phyloP scores from a whole-genome alignment of 257 asterid species.

The Scutellaria barbata region DNA sequence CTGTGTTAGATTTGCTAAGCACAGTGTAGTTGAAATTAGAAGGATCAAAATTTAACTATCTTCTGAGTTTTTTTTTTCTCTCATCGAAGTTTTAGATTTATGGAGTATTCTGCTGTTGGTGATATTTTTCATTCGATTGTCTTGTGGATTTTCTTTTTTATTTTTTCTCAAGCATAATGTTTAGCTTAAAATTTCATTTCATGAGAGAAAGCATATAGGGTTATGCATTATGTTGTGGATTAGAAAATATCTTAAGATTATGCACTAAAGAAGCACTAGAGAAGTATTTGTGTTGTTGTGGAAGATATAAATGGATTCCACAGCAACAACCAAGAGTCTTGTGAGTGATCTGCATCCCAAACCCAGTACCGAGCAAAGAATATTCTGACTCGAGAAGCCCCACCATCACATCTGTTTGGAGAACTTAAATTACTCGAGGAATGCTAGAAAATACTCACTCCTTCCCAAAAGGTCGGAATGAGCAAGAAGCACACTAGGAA shows the following conservation, averaged over 20 bases:
- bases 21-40: not conserved
- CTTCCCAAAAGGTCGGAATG: too few relatives aligned
- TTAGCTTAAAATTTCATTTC: not conserved
- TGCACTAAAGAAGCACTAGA: not conserved
- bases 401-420: not conserved
- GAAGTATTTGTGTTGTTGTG: not conserved
- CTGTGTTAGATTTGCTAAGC: constrained; percentile 2
- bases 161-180: not conserved
- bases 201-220: not conserved
- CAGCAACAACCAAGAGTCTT: too few relatives aligned
- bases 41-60: not conserved
- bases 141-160: not conserved
- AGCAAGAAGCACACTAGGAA: not conserved
- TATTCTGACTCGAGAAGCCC: not conserved
- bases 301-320: not conserved
- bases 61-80: not conserved
- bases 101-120: not conserved
- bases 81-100: not conserved
- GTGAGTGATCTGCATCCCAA: not conserved
- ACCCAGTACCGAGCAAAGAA: not conserved
- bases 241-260: not conserved
- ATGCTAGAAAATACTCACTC: not conserved
- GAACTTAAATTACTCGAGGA: not conserved
- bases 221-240: not conserved
- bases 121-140: not conserved